Base-by-base conservation (phyloP, 495 filamentous ascomycete species). In the Cercophora samala region DNA sequence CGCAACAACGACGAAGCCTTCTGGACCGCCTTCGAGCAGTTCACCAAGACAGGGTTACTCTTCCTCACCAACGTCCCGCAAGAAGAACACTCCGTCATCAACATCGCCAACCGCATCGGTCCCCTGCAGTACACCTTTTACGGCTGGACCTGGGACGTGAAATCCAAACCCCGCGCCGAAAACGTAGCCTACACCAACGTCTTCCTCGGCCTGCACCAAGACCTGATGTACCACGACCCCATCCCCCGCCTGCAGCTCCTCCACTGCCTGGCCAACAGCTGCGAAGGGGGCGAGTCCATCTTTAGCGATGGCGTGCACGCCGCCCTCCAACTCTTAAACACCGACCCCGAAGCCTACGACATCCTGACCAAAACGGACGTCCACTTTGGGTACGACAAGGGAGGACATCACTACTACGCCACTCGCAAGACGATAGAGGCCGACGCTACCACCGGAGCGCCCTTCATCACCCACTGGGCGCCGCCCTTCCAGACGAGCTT, bases 181-280 rank as follows among this genome's bases (percentile, higher is more conserved):
- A 98, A 98, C 70, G 88, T 98, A 8, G 94, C 94, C 17, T 97
- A 98, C 79, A 97, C 93, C 4, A 86, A 80, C 73, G 80, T 87
- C 55, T 86, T 86, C 69, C 86, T 97, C 1, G 91, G 90, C 19
- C 86, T 95, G 51, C 94, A 98, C 77, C 94, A 96, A 89, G 94
- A 98, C 72, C 84, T 97, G 26, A 83, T 96, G 73, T 98, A 98
- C 81, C 89, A 94, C 81, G 79, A 83, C 17, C 85, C 90, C 24
- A 86, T 91, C 9, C 94, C 94, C 0, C 86, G 87, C 21, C 83
- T 92, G 64, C 94, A 98, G 78, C 79, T 97, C 19, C 84, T 98
- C 5, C 94, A 97, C 75, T 97, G 93, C 70, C 76, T 97, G 22
- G 80, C 88, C 67, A 93, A 93, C 73, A 86, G 84, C 1, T 86